Base-by-base conservation (phyloP, 345 rosid species). In the Populus nigra region DNA sequence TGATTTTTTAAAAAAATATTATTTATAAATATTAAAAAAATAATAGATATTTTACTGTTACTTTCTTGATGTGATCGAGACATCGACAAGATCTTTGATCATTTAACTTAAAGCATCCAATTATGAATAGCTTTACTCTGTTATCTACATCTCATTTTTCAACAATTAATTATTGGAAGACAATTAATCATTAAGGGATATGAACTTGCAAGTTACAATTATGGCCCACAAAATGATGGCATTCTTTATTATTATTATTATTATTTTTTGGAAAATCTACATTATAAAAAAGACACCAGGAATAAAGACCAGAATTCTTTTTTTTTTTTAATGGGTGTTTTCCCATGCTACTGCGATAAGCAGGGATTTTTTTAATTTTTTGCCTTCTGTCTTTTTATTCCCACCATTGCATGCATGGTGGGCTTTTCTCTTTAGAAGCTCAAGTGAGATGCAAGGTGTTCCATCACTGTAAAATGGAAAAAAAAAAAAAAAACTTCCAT, bases 101-200 rank as follows among this genome's bases (percentile, higher is more conserved):
- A 23, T n/a, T 43, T 11, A 36, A 57, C 68, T 71, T 12, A 23
- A 71, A 77, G 72, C 18, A 71, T 29, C 39, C 15, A 73, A 77
- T 66, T 39, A 76, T 76, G 76, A 12, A 20, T n/a, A 7, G 35
- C 80, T 65, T 75, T 68, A 41, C 50, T 22, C 16, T 59, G 12
- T 11, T 43, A 43, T 43, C 49, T 2, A 12, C 16, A 45, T 57
- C 27, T 59, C 65, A 9, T 59, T 59, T 59, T 23, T 59, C 63
- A n/a, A 23, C 63, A 59, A 9, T n/a, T 59, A 23, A 59, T n/a
- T n/a, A n/a, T n/a, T 59, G 29, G 2, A 4, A 57, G 63, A n/a
- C 11, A n/a, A 22, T n/a, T 57, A 9, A n/a, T 57, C 25, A 23
- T 23, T 23, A 3, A n/a, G 23, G 62, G 23, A 9, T 8, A 22